A percentile compares a stretch with the other conserved stretches of the same genome.
These are phyloP conservation scores for Petunia secreta DNA, from an alignment of 257 asterid species.

Conservation along the genomic window DNA sequence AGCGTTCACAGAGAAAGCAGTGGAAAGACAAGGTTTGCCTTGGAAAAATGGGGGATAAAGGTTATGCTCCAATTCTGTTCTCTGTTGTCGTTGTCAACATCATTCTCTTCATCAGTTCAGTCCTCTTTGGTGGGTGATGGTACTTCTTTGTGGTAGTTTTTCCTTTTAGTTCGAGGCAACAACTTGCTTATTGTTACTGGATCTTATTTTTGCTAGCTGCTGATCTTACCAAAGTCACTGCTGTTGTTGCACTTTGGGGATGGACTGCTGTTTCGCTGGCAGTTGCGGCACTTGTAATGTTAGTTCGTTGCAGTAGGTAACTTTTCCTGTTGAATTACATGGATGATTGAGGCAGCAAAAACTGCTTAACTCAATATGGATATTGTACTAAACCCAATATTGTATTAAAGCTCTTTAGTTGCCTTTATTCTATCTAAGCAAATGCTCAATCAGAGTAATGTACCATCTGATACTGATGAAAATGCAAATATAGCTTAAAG, in stretches of 20 bases:
- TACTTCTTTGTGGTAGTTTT: conserved; percentile 18
- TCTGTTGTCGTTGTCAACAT: conserved; percentile 53
- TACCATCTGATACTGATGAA: neutral
- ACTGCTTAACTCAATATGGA: neutral
- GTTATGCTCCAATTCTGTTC: conserved; percentile 87
- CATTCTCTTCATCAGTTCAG: conserved; percentile 77
- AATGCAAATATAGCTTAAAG: neutral
- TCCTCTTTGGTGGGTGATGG: conserved; percentile 71
- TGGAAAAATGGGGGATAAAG: conserved; percentile 60
- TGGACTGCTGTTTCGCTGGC: conserved; percentile 82
- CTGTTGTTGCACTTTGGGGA: conserved; percentile 93
- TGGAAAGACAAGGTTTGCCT: conserved; percentile 59
- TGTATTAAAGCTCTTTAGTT: neutral
- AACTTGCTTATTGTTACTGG: conserved; percentile 40
- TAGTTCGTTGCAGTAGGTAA: conserved; percentile 83
- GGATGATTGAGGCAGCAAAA: conserved; percentile 25
- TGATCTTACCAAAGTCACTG: conserved; percentile 79
- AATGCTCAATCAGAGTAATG: conserved; percentile 6
- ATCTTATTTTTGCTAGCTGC: conserved; percentile 66
- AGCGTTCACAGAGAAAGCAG: conserved; percentile 48
- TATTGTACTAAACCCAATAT: neutral
- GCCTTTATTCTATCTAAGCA: conserved; percentile 1
- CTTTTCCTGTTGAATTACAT: conserved; percentile 24
- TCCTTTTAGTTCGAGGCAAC: conserved; percentile 28
- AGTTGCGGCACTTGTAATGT: conserved; percentile 72